Evolutionary conservation across 306 rosid genomes (phyloP).

Genomic region (Fragaria vesca): DNA sequence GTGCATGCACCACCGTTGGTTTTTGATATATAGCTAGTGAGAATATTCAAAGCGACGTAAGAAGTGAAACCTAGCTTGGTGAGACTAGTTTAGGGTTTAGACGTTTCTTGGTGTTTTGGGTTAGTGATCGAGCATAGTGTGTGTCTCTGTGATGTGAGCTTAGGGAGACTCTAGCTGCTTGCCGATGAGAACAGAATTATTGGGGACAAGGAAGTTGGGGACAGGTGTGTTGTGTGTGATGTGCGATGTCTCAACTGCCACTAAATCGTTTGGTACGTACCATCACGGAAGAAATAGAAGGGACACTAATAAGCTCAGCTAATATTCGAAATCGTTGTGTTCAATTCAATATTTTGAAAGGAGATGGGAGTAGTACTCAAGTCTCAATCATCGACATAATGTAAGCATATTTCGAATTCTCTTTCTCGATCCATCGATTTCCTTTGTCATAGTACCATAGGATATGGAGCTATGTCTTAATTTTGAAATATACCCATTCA

Average conservation of each 20-base stretch:
- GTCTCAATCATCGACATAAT: background rate
- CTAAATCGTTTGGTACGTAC: constrained; percentile 9
- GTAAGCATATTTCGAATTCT: background rate
- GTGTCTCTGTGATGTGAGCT: background rate
- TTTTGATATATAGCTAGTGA: background rate
- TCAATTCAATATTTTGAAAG: background rate
- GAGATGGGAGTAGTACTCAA: background rate
- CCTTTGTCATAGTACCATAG: background rate
- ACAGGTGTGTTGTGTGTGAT: constrained; percentile 1
- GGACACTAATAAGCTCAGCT: background rate
- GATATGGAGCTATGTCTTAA: too few relatives aligned
- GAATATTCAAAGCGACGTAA: background rate
- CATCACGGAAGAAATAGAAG: background rate
- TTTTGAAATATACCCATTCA: too few relatives aligned
- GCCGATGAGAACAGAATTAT: background rate
- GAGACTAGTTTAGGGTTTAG: constrained; percentile 3
- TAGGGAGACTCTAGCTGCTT: constrained; percentile 10
- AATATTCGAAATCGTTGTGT: background rate
- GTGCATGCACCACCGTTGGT: background rate
- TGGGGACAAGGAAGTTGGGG: background rate
- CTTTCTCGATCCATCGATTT: background rate
- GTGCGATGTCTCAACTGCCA: background rate
- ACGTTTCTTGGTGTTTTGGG: constrained; percentile 4
- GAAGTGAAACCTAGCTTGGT: background rate
- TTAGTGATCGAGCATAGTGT: background rate